Base-by-base conservation (phyloP, 1,284 basidiomycete genomes). In the Psilocybe mexicana region DNA sequence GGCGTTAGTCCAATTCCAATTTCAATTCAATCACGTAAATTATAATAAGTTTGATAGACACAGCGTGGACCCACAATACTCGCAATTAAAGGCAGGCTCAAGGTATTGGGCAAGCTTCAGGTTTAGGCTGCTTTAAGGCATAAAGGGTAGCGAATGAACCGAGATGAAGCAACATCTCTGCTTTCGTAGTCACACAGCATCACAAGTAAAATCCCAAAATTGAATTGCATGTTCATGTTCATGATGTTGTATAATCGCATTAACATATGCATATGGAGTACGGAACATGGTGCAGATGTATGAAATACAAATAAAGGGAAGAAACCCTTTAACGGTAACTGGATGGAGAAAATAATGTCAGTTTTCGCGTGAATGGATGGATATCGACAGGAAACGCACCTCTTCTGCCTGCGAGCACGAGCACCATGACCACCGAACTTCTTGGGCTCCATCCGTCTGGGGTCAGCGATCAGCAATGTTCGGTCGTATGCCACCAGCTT, bases 381-480 rank as follows among this genome's bases (percentile, higher is more conserved):
- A 52, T 43, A 44, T 40, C 54, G 38, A 35, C 44, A 40, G 26
- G 40, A 6, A 6, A 57, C 86, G 63, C 60, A 92, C 90, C 88
- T 91, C 84, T 96, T 96, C 82, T 96, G 93, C 79, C 94, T 90
- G 82, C 93, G 92, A 63, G 93, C 92, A 86, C 94, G 93, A 66
- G 94, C 94, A 90, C 94, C 94, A 74, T 81, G 83, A 83, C 94
- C 94, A 86, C 94, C 94, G 75, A 98, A 96, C 81, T 98, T 99
- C 91, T 98, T 98, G 72, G 96, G 96, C 80, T 99, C 96, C 90
- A 93, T 93, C 82, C 96, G 91, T 79, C 96, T 90, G 70, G 97
- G 97, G 81, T 99, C 97, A 67, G 97, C 95, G 70, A 99, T 97
- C 73, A 99, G 81, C 63, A 98, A 83, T 57, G 93, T 90, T 72